Conservation (phyloP, 2,329 filamentous ascomycete genomes). For the Epichloe scottii region DNA sequence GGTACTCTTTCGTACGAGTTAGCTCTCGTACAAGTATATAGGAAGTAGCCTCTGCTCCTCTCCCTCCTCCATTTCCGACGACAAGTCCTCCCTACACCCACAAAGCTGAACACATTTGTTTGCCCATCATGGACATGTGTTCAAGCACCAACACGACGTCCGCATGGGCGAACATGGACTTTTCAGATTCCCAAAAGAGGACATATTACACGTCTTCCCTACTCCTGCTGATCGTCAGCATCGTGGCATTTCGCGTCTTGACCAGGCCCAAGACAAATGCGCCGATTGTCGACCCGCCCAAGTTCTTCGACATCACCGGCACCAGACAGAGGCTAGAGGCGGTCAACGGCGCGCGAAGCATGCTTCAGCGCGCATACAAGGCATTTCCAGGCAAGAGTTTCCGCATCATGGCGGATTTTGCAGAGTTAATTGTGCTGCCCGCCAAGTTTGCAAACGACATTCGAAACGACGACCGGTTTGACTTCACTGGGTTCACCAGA, state of each 20-base stretch:
- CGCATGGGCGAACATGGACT: background rate
- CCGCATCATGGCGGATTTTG: background rate
- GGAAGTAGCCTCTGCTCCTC: background rate
- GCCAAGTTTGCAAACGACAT: background rate
- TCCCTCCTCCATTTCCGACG: background rate
- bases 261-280: background rate
- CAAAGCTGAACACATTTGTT: no score
- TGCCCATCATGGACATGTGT: background rate
- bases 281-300: background rate
- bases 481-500: background rate
- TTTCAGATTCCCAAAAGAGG: background rate
- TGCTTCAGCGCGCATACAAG: background rate
- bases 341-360: background rate
- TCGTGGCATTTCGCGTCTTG: background rate
- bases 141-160: background rate
- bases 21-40: no score
- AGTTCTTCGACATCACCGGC: background rate
- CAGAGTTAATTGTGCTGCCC: background rate
- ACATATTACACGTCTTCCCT: background rate
- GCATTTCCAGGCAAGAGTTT: background rate
- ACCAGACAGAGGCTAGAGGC: background rate
- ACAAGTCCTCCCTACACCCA: background rate
- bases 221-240: background rate
- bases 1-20: no score
- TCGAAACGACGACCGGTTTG: slow-evolving; percentile 1